Evolutionary conservation across 2,329 filamentous ascomycete species (phyloP), one percentile per base, ranked within the genome.

Genomic region (Ophiostoma ips): DNA sequence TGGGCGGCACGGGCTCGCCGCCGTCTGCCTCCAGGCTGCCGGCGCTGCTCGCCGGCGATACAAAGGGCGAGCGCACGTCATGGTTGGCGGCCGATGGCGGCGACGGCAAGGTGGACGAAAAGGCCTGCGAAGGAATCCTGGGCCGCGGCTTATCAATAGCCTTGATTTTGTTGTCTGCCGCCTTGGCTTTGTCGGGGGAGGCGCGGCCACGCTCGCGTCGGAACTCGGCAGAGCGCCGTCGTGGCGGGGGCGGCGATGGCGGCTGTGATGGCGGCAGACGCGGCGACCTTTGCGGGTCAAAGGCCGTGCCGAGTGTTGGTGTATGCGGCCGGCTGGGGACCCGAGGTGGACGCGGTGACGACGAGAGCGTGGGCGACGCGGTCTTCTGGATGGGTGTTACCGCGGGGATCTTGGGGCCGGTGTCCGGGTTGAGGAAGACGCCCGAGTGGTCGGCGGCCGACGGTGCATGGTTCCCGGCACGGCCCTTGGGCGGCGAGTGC

Each of bases 1-100:
- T 68, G 16, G 68, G 73, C 41, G 75, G 68, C 50, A 64, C 66
- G 1, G 75, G 73, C 8, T 28, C 24, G 24, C 71, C 71, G 7
- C 68, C 66, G n/a, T 68, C 67, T n/a, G 68, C 67, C n/a, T 73
- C 69, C 0, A 69, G 62, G 49, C 74, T 82, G 50, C 76, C 79
- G 5, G 77, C 76, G 60, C 83, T 90, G 57, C 79, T 81, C 0
- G 89, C 87, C 16, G 88, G 88, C 34, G 87, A 95, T 59, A 73
- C 88, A 61, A 95, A 95, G 0, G 90, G 89, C 1, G 90, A 95
- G 0, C 80, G 61, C 59, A 70, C 67, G 53, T 69, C 63, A 60
- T 48, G 51, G 13, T 9, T 3, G 3, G 31, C 21, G 15, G 21
- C 31, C 16, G 35, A 24, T 11, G 44, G 37, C 33, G 38, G 24